Evolutionary conservation across 768 basidiomycete genomes (phyloP).

Genomic region (Piloderma croceum): DNA sequence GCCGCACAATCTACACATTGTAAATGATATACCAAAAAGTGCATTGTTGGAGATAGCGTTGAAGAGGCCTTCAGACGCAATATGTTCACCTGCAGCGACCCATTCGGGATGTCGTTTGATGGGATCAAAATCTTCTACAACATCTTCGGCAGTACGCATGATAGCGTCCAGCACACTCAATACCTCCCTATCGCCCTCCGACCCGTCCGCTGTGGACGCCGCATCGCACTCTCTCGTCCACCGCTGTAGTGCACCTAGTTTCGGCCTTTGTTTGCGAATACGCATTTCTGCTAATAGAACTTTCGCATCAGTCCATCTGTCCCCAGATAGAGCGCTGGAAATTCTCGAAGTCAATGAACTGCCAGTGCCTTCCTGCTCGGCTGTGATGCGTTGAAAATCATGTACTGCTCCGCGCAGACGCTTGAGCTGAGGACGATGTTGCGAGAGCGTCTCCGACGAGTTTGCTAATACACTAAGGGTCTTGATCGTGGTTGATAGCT

Average conservation of each 20-base stretch:
- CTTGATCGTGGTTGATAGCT: too few species aligned
- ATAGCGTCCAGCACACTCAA: slow-evolving; percentile 46
- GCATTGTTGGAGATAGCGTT: not conserved
- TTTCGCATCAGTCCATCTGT: slow-evolving; percentile 42
- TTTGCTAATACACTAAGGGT: too few species aligned
- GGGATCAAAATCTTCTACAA: slow-evolving; percentile 10
- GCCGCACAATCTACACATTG: not conserved
- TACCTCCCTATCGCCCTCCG: slow-evolving; percentile 37
- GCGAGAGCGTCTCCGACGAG: too few species aligned
- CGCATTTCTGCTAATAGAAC: slow-evolving; percentile 51
- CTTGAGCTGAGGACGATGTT: not conserved
- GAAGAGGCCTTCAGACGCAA: not conserved
- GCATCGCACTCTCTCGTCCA: slow-evolving; percentile 58
- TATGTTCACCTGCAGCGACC: not conserved
- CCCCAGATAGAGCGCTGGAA: slow-evolving; percentile 38
- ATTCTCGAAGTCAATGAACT: slow-evolving; percentile 33
- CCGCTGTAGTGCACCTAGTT: slow-evolving; percentile 48
- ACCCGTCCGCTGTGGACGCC: slow-evolving; percentile 35
- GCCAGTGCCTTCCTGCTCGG: slow-evolving; percentile 15
- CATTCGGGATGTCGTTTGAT: not conserved
- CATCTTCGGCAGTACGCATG: slow-evolving; percentile 31
- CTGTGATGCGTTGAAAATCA: not conserved
- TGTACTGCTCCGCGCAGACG: not conserved
- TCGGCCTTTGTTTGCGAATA: slow-evolving; percentile 39
- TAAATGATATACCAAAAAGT: not conserved